Evolutionary conservation across 1,284 basidiomycete genomes (phyloP), one percentile per base, ranked within the genome.

Genomic region (Ustilago nuda): DNA sequence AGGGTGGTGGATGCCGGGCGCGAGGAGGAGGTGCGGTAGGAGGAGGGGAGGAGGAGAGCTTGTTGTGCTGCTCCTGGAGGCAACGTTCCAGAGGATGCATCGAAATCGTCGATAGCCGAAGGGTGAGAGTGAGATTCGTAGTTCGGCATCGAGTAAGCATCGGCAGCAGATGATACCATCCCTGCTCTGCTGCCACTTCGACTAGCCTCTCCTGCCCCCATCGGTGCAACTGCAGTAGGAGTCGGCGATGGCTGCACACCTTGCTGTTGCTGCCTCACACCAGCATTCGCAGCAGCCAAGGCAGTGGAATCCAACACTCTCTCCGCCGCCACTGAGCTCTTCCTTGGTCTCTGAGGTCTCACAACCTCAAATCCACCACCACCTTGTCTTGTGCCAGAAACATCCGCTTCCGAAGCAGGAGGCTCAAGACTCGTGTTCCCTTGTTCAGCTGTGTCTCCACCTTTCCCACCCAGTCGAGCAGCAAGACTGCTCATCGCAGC

Each of bases 291-390:
- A 3, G 71, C 78, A 15, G 75, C 76, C 37, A 66, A 50, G 6
- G 76, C 72, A 30, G 70, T 72, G 27, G 76, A 76, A 41, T 71
- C 69, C 39, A 72, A 45, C 27, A 46, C 57, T 32, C 55, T 51
- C 12, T 73, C 73, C 17, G 65, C 66, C 7, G 65, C 73, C 17
- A 56, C 57, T 8, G 62, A 53, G 56, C 65, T 68, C 15, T 57
- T 32, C 33, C 70, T 35, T 4, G 77, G 67, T 32, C 77, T 56
- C 19, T 72, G 68, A 12, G 74, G 64, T 39, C 80, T 55, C 5
- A 81, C 72, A n/a, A 81, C 80, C 43, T 81, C 74, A 36, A 81
- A 81, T 3, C 78, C 78, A 15, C 52, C 54, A 30, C 50, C 55
- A 43, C 56, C 52, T 19, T 55, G 54, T 39, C 61, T 65, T 37